Conservation (phyloP, 2,329 filamentous ascomycete species). For the Mycocentrospora acerina region DNA sequence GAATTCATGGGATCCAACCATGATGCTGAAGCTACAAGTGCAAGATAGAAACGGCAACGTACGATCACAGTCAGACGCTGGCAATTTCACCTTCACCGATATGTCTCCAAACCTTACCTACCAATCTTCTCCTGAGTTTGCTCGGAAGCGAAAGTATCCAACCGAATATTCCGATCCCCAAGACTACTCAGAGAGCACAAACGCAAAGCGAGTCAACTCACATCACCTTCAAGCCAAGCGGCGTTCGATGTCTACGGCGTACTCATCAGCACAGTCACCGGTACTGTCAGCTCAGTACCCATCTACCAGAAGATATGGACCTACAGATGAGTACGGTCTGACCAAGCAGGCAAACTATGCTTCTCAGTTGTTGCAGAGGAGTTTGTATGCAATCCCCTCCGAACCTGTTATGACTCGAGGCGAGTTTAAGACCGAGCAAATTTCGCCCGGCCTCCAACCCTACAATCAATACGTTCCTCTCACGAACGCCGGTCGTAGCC, state of each 20-base stretch:
- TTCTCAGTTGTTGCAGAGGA: slow-evolving; percentile 37
- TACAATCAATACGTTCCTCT: slow-evolving; percentile 50
- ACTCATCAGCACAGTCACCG: slow-evolving; percentile 38
- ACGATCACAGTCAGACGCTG: slow-evolving; percentile 57
- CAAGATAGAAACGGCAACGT: slow-evolving; percentile 58
- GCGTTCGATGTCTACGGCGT: slow-evolving; percentile 32
- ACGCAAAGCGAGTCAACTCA: slow-evolving; percentile 43
- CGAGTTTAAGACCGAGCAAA: slow-evolving; percentile 36
- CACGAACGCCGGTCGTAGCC: slow-evolving; percentile 46
- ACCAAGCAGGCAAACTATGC: slow-evolving; percentile 34
- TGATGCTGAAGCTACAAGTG: slow-evolving; percentile 62
- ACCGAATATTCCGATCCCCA: slow-evolving; percentile 28
- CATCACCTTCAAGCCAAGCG: slow-evolving; percentile 39
- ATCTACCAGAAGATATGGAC: slow-evolving; percentile 38
- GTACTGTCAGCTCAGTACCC: slow-evolving; percentile 43
- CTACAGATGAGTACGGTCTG: slow-evolving; percentile 42
- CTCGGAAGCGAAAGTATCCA: slow-evolving; percentile 38
- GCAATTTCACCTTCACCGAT: slow-evolving; percentile 63
- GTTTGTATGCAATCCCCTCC: slow-evolving; percentile 37
- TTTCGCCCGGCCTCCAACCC: slow-evolving; percentile 38
- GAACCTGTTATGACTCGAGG: slow-evolving; percentile 27
- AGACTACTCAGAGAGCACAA: slow-evolving; percentile 25
- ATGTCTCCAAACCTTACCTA: slow-evolving; percentile 37
- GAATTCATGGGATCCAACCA: slow-evolving; percentile 56
- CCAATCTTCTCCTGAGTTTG: slow-evolving; percentile 30